A percentile compares a stretch with the other conserved stretches of the same genome.
phyloP scores from a whole-genome alignment of 2,329 filamentous ascomycete species.

The Thielaviopsis euricoi region DNA sequence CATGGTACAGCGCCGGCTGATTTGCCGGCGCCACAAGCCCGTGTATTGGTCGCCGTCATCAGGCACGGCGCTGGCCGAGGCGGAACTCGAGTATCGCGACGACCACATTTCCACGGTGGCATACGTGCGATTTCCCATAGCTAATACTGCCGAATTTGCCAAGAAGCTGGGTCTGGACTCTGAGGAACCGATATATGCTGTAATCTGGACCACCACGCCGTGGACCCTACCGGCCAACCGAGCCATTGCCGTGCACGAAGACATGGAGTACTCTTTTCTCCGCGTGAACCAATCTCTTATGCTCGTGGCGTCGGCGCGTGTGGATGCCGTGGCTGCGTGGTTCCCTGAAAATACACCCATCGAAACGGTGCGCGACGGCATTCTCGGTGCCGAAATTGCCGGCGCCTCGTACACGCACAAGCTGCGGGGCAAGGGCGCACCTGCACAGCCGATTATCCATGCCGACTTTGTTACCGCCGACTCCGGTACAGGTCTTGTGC shows the following conservation, averaged over 20 bases:
- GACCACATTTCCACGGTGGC: conserved; percentile 54
- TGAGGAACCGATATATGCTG: conserved; percentile 45
- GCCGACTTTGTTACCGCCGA: conserved; percentile 79
- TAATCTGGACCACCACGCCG: conserved; percentile 97
- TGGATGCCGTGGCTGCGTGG: conserved; percentile 39
- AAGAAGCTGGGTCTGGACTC: conserved; percentile 11
- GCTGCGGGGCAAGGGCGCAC: conserved; percentile 42
- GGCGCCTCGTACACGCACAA: conserved; percentile 54
- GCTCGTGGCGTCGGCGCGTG: conserved; percentile 54
- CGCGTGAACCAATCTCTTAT: conserved; percentile 40
- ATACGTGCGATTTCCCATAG: conserved; percentile 65
- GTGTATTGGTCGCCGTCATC: conserved; percentile 80
- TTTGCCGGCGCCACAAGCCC: conserved; percentile 65
- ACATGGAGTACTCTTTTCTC: conserved; percentile 58
- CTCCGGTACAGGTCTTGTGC: conserved; percentile 91
- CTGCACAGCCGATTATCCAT: conserved; percentile 54
- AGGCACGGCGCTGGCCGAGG: conserved; percentile 63
- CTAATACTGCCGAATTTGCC: conserved; percentile 19
- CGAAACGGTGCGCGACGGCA: conserved; percentile 34
- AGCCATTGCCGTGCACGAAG: conserved; percentile 66
- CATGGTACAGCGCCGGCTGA: conserved; percentile 56
- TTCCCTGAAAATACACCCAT: conserved; percentile 29
- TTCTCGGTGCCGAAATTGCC: conserved; percentile 49
- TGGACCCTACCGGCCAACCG: conserved; percentile 93
- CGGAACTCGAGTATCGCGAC: conserved; percentile 71